A percentile compares a stretch with the other conserved stretches of the same genome.
Evolutionary conservation across 2,329 filamentous ascomycete genomes (phyloP).

Genomic region (Xylariaceae sp.): DNA sequence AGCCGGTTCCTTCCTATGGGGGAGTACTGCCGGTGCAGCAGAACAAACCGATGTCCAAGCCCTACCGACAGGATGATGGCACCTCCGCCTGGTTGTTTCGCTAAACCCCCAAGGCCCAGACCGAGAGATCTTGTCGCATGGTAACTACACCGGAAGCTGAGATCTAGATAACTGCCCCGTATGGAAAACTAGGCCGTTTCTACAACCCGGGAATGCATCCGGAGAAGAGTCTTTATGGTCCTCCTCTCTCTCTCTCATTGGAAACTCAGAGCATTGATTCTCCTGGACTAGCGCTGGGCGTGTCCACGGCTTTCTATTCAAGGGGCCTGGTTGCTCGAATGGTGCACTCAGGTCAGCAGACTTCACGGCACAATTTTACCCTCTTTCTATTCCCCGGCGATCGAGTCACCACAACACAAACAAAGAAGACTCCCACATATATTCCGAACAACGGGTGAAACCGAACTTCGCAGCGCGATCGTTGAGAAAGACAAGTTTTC

Average conservation of each 20-base stretch:
- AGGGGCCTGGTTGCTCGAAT: background rate
- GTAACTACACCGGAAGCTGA: conserved; percentile 10
- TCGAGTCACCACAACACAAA: conserved; percentile 19
- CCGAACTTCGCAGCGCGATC: conserved; percentile 32
- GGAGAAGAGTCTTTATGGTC: no score
- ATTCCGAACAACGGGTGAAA: conserved; percentile 21
- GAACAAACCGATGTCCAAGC: conserved; percentile 23
- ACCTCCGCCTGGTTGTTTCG: conserved; percentile 34
- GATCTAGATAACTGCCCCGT: background rate
- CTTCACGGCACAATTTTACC: background rate
- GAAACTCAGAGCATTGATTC: background rate
- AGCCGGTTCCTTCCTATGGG: conserved; percentile 25
- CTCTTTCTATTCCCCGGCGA: background rate
- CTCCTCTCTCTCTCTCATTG: background rate
- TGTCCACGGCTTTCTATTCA: background rate
- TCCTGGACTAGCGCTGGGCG: background rate
- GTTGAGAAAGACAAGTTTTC: conserved; percentile 35
- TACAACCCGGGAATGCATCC: conserved; percentile 17
- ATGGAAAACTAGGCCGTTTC: conserved; percentile 15
- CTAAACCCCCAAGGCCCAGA: conserved; percentile 30
- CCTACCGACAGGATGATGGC: conserved; percentile 32
- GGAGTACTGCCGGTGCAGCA: conserved; percentile 29
- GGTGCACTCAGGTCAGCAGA: background rate
- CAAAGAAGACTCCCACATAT: conserved; percentile 19
- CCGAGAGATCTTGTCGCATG: conserved; percentile 27